Base-by-base conservation (phyloP, 2,329 filamentous ascomycete genomes). In the Ophiostoma novo-ulmi region DNA sequence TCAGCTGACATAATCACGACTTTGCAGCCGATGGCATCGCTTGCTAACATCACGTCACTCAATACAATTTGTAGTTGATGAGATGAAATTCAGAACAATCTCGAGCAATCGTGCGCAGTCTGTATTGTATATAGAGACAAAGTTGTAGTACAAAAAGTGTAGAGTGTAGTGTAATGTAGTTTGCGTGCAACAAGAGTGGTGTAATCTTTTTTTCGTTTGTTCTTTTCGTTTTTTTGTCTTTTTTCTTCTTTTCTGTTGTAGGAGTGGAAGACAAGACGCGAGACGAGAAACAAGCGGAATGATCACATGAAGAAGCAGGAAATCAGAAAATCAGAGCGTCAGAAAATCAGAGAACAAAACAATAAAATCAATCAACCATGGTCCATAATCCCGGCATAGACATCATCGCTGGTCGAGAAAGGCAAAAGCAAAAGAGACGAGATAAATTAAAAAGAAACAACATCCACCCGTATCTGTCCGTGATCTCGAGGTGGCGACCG, bases 281-380 rank as follows among this genome's bases (percentile, higher is more conserved):
- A 48, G 44, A 48, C 44, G 13, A 20, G 26, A 63, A 36, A 63
- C 26, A 36, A 31, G 26, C 35, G 4, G 65, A 38, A 20, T 17
- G 55, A n/a, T 48, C 20, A 17, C 17, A 48, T 8, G 11, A 26
- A 22, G 8, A 55, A 52, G 17, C 44, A 52, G 17, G 20, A 38
- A 17, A 31, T 26, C 58, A 36, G 13, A 35, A 36, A 71, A 81
- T 82, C 83, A 67, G 84, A 81, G 70, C 83, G 36, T 31, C 26
- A 63, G 20, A 14, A 64, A 64, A 64, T 64, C 61, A 64, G 31
- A 31, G 31, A 31, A 31, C 31, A 31, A 4, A 31, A 31, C 31
- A 3, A 31, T 31, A 31, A 31, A 2, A 31, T 31, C 31, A 31
- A 31, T 14, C 10, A 14, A 8, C n/a, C 39, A 17, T 44, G 14